Percentiles rank a stretch among this genome's conserved stretches.
Evolutionary conservation across 2,329 filamentous ascomycete genomes (phyloP).

Genomic region (Penicillium sp.): DNA sequence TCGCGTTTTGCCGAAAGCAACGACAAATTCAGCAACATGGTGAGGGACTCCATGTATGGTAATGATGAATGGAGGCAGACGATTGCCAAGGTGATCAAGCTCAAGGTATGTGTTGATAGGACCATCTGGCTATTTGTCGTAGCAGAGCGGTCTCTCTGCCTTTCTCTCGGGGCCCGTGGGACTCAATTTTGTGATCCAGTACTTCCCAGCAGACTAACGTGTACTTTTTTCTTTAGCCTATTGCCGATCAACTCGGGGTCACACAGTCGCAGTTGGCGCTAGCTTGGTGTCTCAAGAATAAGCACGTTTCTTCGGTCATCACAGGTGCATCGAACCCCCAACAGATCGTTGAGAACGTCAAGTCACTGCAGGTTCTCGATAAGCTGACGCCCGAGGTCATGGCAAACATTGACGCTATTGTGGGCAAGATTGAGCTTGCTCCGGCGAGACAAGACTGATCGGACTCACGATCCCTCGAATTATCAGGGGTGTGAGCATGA

Average conservation of each 20-base stretch:
- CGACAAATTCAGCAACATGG: constrained; percentile 30
- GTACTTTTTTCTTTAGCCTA: neutral
- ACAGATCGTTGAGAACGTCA: constrained; percentile 54
- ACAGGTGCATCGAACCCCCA: constrained; percentile 53
- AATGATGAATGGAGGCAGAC: constrained; percentile 7
- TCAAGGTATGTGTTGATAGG: constrained; percentile 6
- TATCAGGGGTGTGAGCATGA: neutral
- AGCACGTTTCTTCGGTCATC: constrained; percentile 57
- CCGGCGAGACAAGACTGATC: constrained; percentile 8
- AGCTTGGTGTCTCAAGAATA: constrained; percentile 65
- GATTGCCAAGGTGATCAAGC: constrained; percentile 6
- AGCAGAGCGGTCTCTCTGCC: neutral
- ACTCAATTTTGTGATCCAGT: neutral
- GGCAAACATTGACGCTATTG: constrained; percentile 48
- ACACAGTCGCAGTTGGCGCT: constrained; percentile 62
- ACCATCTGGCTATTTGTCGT: neutral
- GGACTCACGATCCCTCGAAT: neutral
- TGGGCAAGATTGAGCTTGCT: constrained; percentile 8
- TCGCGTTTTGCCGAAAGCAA: constrained; percentile 63
- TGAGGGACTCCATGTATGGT: constrained; percentile 4
- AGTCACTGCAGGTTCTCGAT: constrained; percentile 44
- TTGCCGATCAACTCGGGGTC: constrained; percentile 53
- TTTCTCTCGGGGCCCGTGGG: no score
- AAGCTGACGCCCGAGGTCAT: constrained; percentile 44
- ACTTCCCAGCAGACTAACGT: neutral